Percentiles rank a stretch among this genome's conserved stretches.
Conservation (phyloP, 1,139 yeast genomes). For the Blastobotrys apis region DNA sequence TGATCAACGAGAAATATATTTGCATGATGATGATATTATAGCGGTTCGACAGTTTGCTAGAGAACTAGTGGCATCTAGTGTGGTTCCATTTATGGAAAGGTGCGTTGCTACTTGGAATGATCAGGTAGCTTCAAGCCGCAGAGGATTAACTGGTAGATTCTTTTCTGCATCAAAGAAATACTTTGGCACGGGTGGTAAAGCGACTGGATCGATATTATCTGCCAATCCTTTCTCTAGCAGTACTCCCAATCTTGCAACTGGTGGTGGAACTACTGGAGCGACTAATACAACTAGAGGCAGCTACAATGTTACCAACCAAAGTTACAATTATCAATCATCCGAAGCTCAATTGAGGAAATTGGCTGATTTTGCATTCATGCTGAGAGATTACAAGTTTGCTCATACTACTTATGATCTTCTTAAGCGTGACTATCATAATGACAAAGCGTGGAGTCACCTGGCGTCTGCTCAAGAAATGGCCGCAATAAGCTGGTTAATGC, state of each 20-base stretch:
- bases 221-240: conserved; percentile 1
- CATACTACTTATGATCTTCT: conserved; percentile 78
- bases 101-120: conserved; percentile 78
- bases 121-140: conserved; percentile 60
- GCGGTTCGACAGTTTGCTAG: conserved; percentile 44
- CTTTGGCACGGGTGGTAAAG: conserved; percentile 28
- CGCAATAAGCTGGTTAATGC: conserved; percentile 65
- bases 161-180: conserved; percentile 64
- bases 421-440: conserved; percentile 71
- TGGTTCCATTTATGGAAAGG: conserved; percentile 76
- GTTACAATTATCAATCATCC: conserved; percentile 39
- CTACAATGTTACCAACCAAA: not conserved
- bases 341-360: conserved; percentile 76
- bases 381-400: conserved; percentile 83
- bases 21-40: conserved; percentile 38
- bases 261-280: not conserved
- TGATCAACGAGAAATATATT: conserved; percentile 4
- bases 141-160: conserved; percentile 68
- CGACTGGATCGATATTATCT: not conserved
- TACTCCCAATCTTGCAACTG: not conserved
- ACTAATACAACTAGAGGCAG: not conserved
- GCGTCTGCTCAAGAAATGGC: conserved; percentile 90
- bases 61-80: conserved; percentile 52
- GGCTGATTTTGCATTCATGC: conserved; percentile 89
- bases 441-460: conserved; percentile 76